phyloP scores from a whole-genome alignment of 2,329 filamentous ascomycete genomes.

The Chrysoporthe cubensis region DNA sequence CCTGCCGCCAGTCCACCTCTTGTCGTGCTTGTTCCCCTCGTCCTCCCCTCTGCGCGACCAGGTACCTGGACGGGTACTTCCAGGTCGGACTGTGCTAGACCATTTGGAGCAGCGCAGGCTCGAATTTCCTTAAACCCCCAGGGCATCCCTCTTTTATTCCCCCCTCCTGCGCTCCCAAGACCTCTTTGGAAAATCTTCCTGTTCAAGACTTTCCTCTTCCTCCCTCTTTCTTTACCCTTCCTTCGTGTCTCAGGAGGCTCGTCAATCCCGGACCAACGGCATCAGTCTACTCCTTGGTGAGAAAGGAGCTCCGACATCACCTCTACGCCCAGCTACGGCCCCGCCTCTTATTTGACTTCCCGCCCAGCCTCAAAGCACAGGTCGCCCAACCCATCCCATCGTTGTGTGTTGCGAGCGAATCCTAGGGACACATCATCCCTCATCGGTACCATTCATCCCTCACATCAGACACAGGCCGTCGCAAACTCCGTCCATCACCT shows the following conservation, averaged over 20 bases:
- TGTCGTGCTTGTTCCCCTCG: slow-evolving; percentile 18
- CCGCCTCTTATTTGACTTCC: slow-evolving; percentile 29
- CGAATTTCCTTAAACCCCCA: slow-evolving; percentile 47
- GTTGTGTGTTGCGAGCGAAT: slow-evolving; percentile 31
- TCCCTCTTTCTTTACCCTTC: slow-evolving; percentile 40
- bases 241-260: slow-evolving; percentile 40
- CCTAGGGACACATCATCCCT: slow-evolving; percentile 42
- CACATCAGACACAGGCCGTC: slow-evolving; percentile 42
- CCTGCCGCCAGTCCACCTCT: slow-evolving; percentile 21
- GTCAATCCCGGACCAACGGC: slow-evolving; percentile 34
- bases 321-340: slow-evolving; percentile 15
- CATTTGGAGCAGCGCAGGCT: slow-evolving; percentile 28
- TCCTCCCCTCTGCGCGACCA: slow-evolving; percentile 15
- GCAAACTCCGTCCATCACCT: slow-evolving; percentile 38
- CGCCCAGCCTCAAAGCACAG: slow-evolving; percentile 15
- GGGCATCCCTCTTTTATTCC: slow-evolving; percentile 43
- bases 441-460: slow-evolving; percentile 38
- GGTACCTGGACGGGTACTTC: slow-evolving; percentile 26
- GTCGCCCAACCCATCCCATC: slow-evolving; percentile 30
- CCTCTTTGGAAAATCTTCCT: slow-evolving; percentile 44
- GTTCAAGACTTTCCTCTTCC: slow-evolving; percentile 47
- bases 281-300: slow-evolving; percentile 33
- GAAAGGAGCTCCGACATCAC: slow-evolving; percentile 5
- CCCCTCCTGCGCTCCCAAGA: slow-evolving; percentile 31
- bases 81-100: slow-evolving; percentile 26